A percentile compares a stretch with the other conserved stretches of the same genome.
These are phyloP conservation scores for Hammondia hammondi DNA, from an alignment of 169 alveolate genomes.

Conservation along the genomic window DNA sequence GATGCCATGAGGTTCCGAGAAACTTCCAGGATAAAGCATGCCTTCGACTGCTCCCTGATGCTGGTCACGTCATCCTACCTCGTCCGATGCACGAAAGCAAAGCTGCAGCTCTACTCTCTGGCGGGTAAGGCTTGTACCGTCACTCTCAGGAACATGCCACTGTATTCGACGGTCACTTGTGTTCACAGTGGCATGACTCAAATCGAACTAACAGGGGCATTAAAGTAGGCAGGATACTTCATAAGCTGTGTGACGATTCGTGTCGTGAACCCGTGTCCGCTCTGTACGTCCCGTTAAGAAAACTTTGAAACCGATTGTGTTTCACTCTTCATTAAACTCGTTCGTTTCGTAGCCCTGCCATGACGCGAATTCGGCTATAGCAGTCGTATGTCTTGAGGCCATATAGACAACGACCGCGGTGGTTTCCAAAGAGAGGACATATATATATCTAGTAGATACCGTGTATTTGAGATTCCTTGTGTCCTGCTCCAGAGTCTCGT, in stretches of 20 bases:
- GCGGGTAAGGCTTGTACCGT: slow-evolving; percentile 10
- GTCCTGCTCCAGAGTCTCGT: background rate
- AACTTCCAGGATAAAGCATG: slow-evolving; percentile 82
- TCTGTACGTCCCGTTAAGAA: no score
- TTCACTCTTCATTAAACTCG: no score
- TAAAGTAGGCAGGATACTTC: no score
- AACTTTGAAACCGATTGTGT: no score
- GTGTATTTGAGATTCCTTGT: background rate
- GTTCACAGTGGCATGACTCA: no score
- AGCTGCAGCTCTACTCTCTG: slow-evolving; percentile 82
- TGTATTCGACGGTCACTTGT: no score
- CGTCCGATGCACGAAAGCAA: slow-evolving; percentile 84
- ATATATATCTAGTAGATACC: background rate
- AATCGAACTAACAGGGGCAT: no score
- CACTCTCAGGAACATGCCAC: no score
- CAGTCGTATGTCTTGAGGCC: background rate
- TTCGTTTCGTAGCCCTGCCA: no score
- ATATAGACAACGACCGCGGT: background rate
- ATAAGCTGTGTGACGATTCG: no score
- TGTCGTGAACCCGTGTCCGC: no score
- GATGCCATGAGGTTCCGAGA: slow-evolving; percentile 86
- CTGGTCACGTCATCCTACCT: slow-evolving; percentile 87
- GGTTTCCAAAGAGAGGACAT: background rate
- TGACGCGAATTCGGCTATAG: background rate
- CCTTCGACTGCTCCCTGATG: slow-evolving; percentile 88